These are phyloP conservation scores for Encephalitozoon cuniculi DNA, from an alignment of 371 early-diverging fungal genomes.

Conservation along the genomic window DNA sequence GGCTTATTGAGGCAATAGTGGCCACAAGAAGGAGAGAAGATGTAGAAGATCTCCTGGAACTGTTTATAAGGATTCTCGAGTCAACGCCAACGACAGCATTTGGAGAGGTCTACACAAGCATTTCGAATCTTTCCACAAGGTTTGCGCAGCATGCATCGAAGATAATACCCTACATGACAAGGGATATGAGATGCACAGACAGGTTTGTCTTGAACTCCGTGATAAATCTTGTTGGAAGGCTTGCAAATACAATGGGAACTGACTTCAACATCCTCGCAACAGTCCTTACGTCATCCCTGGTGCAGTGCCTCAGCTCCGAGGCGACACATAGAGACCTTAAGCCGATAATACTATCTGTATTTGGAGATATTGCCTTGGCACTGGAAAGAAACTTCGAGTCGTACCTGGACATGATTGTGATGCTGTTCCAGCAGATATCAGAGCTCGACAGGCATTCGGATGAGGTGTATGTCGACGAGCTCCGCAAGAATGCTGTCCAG, in stretches of 20 bases:
- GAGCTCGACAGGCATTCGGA: conserved; percentile 38
- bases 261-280: conserved; percentile 46
- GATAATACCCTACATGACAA: conserved; percentile 33
- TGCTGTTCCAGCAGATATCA: conserved; percentile 70
- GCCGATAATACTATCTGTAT: conserved; percentile 78
- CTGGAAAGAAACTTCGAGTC: conserved; percentile 73
- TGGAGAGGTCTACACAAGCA: conserved; percentile 55
- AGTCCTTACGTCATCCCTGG: conserved; percentile 37
- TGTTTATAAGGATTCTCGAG: conserved; percentile 40
- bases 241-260: conserved; percentile 45
- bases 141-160: conserved; percentile 34
- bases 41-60: not conserved
- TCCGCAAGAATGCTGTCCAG: conserved; percentile 31
- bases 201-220: conserved; percentile 33
- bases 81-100: not conserved
- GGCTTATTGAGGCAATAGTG: conserved; percentile 37
- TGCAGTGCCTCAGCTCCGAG: conserved; percentile 31
- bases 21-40: not conserved
- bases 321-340: conserved; percentile 63
- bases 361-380: conserved; percentile 90
- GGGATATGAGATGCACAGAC: conserved; percentile 42
- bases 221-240: conserved; percentile 50
- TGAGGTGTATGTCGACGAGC: conserved; percentile 37
- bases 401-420: conserved; percentile 72
- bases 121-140: conserved; percentile 30